Percentiles rank a stretch among this genome's conserved stretches.
phyloP scores from a whole-genome alignment of 345 rosid genomes.

The Pugionium cornutum region DNA sequence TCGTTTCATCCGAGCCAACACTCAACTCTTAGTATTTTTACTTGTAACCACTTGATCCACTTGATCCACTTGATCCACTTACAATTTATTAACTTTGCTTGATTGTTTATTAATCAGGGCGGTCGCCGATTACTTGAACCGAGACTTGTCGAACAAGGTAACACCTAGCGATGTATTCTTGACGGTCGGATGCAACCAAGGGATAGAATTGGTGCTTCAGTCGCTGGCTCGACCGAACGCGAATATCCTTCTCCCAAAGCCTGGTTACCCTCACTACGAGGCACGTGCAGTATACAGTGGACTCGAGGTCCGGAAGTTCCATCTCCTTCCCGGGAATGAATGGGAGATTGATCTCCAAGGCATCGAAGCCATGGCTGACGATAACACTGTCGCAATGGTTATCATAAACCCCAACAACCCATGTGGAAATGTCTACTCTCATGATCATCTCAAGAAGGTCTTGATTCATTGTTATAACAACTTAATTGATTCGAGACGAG shows the following conservation, averaged over 20 bases:
- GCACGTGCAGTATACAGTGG: conserved; percentile 42
- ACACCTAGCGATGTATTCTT: conserved; percentile 52
- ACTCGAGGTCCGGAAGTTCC: conserved; percentile 60
- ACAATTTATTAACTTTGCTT: neutral
- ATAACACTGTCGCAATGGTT: conserved; percentile 65
- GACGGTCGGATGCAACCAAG: conserved; percentile 66
- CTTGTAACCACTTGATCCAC: too few species aligned
- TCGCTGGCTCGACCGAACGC: conserved; percentile 62
- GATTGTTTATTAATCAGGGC: conserved; percentile 46
- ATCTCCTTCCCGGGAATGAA: conserved; percentile 63
- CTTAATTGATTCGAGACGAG: neutral
- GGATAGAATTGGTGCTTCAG: conserved; percentile 49
- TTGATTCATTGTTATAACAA: neutral
- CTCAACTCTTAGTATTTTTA: too few species aligned
- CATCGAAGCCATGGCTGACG: conserved; percentile 61
- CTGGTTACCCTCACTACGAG: conserved; percentile 64
- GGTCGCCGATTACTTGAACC: conserved; percentile 57
- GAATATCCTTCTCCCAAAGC: conserved; percentile 67
- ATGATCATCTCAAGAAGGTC: conserved; percentile 59
- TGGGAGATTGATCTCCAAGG: conserved; percentile 71
- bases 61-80: neutral
- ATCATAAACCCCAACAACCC: conserved; percentile 70
- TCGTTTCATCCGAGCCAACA: too few species aligned
- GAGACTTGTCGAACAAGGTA: conserved; percentile 59
- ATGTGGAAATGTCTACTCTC: conserved; percentile 61